Evolutionary conservation across 148 eudicot genomes (phyloP).

Genomic region (Mesembryanthemum crystallinum): DNA sequence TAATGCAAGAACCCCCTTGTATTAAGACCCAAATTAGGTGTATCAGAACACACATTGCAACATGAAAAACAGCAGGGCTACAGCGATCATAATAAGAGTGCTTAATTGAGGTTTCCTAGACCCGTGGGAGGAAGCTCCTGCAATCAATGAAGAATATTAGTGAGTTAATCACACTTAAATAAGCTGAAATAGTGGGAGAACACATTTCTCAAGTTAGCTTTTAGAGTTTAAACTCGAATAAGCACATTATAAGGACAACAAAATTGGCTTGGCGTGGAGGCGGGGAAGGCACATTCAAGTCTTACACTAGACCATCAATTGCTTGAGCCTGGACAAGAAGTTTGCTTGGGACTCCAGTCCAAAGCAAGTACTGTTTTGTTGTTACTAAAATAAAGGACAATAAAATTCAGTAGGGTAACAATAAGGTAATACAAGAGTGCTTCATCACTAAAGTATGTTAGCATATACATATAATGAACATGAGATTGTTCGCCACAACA

Average conservation of each 20-base stretch:
- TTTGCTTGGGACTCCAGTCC: too few relatives aligned
- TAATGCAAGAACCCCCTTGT: not conserved
- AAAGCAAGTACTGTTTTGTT: too few relatives aligned
- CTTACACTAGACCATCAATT: not conserved
- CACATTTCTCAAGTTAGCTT: not conserved
- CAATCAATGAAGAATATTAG: slow-evolving; percentile 20
- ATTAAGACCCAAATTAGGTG: not conserved
- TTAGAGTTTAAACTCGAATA: not conserved
- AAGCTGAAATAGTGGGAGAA: not conserved
- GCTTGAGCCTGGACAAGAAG: not conserved
- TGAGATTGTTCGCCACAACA: too few relatives aligned
- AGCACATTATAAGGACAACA: not conserved
- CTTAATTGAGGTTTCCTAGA: slow-evolving; percentile 26
- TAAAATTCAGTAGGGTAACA: too few relatives aligned
- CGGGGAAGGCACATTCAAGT: not conserved
- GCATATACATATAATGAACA: not conserved
- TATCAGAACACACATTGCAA: slow-evolving; percentile 19
- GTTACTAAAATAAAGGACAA: too few relatives aligned
- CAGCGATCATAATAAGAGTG: slow-evolving; percentile 23
- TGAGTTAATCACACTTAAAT: slow-evolving; percentile 13
- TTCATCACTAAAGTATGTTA: not conserved
- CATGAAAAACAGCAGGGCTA: slow-evolving; percentile 27
- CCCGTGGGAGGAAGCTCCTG: slow-evolving; percentile 33
- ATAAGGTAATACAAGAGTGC: too few relatives aligned
- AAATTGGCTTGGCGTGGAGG: not conserved